Conservation (phyloP, 129 eudicot genomes). For the Flaveria linearis region DNA sequence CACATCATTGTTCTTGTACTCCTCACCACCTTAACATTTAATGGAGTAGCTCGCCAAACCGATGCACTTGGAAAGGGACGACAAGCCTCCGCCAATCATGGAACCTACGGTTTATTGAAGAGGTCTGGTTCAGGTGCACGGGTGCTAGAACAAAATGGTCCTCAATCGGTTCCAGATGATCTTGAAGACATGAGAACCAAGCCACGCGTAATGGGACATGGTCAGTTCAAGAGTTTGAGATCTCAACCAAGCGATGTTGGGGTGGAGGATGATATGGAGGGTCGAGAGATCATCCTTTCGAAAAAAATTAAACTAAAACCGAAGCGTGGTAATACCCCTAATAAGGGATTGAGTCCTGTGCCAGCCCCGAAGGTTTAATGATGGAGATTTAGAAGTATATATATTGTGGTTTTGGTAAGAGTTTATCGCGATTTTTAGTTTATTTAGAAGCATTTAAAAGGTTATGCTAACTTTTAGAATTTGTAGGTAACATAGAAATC, state of each 20-base stretch:
- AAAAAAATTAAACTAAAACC: constrained; percentile 13
- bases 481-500: constrained; percentile 2
- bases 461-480: neutral
- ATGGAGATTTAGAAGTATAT: neutral
- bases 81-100: neutral
- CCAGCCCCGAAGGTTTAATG: neutral
- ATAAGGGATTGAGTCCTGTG: neutral
- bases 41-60: constrained; percentile 23
- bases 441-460: constrained; percentile 7
- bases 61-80: constrained; percentile 5
- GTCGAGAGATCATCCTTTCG: constrained; percentile 28
- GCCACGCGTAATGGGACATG: constrained; percentile 40
- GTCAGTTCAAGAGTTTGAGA: constrained; percentile 26
- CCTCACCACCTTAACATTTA: constrained; percentile 24
- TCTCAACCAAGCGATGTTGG: constrained; percentile 32
- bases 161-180: neutral
- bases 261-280: constrained; percentile 32
- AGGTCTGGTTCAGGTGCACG: constrained; percentile 9
- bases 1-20: constrained; percentile 23
- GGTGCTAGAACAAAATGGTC: constrained; percentile 11
- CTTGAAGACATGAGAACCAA: constrained; percentile 21
- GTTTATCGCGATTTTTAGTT: neutral
- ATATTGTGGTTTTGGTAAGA: neutral
- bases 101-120: neutral
- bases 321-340: neutral